Base-by-base conservation (phyloP, 129 eudicot species). In the Silybum marianum region DNA sequence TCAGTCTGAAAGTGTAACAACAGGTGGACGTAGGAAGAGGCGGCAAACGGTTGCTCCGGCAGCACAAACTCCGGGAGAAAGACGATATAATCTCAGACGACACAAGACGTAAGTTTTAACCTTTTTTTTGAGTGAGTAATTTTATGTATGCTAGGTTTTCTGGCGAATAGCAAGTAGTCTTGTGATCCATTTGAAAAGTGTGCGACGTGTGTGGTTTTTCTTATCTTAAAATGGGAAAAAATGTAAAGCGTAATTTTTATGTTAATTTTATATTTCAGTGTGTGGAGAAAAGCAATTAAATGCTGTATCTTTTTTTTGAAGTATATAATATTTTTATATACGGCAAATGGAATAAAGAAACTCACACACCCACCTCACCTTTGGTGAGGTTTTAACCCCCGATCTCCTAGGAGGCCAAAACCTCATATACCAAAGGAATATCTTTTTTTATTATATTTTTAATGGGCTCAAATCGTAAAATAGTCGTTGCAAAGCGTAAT, bases 81-180 rank as follows among this genome's bases (percentile, higher is more conserved):
- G 77, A 22, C 91, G 97, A 24, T 96, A 96, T 81, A 96, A 96
- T 84, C 98, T 96, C 78, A 86, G 99, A 76, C 93, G 91, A 71
- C 93, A 78, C 79, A 92, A 88, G 87, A 81, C 77, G 99, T 95
- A 91, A 90, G 97, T 87, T 70, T 67, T 71, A 73, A 24, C 54
- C 39, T 46, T 71, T 74, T 71, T 74, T 34, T 23, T 32, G 65
- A 22, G 51, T 54, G 71, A 75, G 25, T 78, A 69, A 36, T 21
- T 32, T 58, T 32, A 11, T 66, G 12, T 66, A 40, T 54, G 30
- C 18, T 28, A 58, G 77, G 48, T 82, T 21, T 69, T 75, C 69
- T 73, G 66, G 66, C 66, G 25, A 65, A 66, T 13, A 24, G 25
- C 23, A 36, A 51, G 32, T 51, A 26, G 42, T 75, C 28, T 42